These are phyloP conservation scores for Verticillium zaregamsianum DNA, from an alignment of 2,329 filamentous ascomycete genomes.

Conservation along the genomic window DNA sequence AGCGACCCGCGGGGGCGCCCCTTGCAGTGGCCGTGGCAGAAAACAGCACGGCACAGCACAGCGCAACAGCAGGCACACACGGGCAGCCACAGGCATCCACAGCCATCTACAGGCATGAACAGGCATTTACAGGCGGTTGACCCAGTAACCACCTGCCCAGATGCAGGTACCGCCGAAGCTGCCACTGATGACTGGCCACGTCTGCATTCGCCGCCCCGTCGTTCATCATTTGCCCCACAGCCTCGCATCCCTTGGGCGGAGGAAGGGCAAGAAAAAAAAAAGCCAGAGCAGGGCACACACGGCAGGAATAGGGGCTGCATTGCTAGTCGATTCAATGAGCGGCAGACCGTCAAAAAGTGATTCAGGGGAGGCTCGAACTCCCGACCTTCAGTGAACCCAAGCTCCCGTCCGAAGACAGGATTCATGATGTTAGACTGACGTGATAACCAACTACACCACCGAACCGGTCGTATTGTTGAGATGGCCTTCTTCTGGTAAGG, in stretches of 20 bases:
- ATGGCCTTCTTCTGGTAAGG: too few species aligned
- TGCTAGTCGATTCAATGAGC: background rate
- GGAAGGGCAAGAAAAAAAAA: background rate
- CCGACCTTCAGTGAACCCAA: slow-evolving; percentile 2
- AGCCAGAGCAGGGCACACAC: background rate
- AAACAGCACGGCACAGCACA: background rate
- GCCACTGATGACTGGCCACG: background rate
- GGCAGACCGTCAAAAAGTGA: background rate
- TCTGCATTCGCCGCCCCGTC: background rate
- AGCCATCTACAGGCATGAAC: background rate
- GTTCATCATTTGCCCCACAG: background rate
- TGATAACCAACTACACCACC: slow-evolving; percentile 2
- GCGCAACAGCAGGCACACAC: too few species aligned
- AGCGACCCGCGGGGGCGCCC: background rate
- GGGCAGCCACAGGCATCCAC: too few species aligned
- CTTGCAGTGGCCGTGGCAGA: background rate
- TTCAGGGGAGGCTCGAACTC: slow-evolving; percentile 3
- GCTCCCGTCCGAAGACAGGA: too few species aligned
- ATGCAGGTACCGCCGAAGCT: background rate
- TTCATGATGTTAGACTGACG: background rate
- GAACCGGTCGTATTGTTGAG: background rate
- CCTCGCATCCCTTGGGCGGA: background rate
- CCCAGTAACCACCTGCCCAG: slow-evolving; percentile 4
- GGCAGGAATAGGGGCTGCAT: background rate
- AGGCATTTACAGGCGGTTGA: slow-evolving; percentile 1